Evolutionary conservation across 495 filamentous ascomycete species (phyloP), one percentile per base, ranked within the genome.

Genomic region (Cercophora newfieldiana): DNA sequence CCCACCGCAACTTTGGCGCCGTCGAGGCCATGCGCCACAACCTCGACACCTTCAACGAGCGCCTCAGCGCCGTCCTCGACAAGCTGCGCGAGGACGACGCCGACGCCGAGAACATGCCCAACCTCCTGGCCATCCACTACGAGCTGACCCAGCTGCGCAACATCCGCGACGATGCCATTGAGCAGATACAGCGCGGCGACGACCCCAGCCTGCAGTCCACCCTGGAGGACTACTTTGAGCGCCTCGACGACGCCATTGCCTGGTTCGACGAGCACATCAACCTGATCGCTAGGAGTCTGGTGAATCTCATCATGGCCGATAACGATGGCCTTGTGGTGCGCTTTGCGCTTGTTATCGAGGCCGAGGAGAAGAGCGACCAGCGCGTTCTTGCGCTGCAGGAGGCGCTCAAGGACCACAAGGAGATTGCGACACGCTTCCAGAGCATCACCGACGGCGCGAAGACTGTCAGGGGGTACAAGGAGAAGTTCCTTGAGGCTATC

Each of bases 241-340:
- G 89, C n/a, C 75, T 99, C 67, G 94, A 97, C 72, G 88, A 90
- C 59, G 91, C 92, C 18, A 86, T 98, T 60, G 91, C 90, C 33
- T 91, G 89, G 88, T 99, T 99, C 71, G 93, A 99, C 79, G 94
- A 97, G 70, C 94, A 97, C 75, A 83, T 99, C 68, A 92, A 90
- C 0, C 86, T 89, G 19, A 88, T 94, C 30, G 94, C 92, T 44
- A 86, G 96, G 80, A 97, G 95, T 70, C 77, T 99, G 68, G 94
- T 99, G 69, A 90, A 88, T 56, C 78, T 97, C 47, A 86, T 98
- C 14, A 87, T 93, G 56, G 84, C 86, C 33, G 95, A 92, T 61
- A 97, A 97, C 71, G 86, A 86, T 66, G 91, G 92, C 58, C 83
- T 97, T 76, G 91, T 99, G 16, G 94, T 97, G 44, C 86, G 95